Conservation (phyloP, 768 basidiomycete species). For the Agaricus bisporus region DNA sequence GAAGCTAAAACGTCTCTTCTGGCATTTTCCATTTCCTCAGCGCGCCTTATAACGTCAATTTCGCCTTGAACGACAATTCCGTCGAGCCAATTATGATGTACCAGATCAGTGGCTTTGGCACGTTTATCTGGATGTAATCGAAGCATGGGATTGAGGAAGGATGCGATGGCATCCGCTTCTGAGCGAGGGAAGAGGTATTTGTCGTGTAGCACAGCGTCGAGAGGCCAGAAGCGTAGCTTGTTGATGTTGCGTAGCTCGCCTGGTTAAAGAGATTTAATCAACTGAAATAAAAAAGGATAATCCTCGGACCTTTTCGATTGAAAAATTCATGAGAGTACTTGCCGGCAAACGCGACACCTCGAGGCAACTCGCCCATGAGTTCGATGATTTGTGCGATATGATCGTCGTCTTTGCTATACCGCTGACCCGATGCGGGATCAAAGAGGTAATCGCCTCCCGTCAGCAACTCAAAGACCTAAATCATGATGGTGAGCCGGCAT, state of each 20-base stretch:
- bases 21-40: conserved; percentile 45
- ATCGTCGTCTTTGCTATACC: conserved; percentile 95
- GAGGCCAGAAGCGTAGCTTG: conserved; percentile 90
- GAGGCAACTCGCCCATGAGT: conserved; percentile 86
- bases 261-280: too few species aligned
- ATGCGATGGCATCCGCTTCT: conserved; percentile 76
- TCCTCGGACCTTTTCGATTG: conserved; percentile 77
- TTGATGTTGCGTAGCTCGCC: conserved; percentile 90
- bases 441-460: conserved; percentile 98
- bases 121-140: conserved; percentile 84
- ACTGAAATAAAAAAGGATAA: neutral
- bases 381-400: conserved; percentile 99
- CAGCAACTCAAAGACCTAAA: conserved; percentile 90
- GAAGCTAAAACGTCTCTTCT: conserved; percentile 10
- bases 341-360: conserved; percentile 76
- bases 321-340: conserved; percentile 96
- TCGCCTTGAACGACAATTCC: conserved; percentile 86
- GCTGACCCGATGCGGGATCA: conserved; percentile 90
- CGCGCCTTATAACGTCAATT: conserved; percentile 68
- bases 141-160: conserved; percentile 87
- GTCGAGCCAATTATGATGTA: conserved; percentile 84
- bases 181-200: conserved; percentile 89
- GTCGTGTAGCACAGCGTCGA: conserved; percentile 78
- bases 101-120: conserved; percentile 81
- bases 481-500: neutral